Evolutionary conservation across 2,329 filamentous ascomycete genomes (phyloP).

Genomic region (Ceratocystiopsis sp.): DNA sequence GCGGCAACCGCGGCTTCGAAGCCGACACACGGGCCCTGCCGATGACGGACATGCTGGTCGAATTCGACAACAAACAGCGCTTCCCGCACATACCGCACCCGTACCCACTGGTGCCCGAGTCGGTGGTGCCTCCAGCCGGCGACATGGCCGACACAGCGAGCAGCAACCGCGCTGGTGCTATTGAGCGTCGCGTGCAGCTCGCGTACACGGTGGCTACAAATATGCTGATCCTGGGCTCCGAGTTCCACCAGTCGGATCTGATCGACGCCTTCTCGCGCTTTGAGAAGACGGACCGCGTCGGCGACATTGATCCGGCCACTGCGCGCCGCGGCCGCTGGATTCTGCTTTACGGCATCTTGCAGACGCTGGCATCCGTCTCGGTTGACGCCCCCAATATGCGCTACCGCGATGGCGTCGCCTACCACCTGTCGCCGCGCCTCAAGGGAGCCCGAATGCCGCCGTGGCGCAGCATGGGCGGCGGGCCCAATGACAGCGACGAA

Average conservation of each 20-base stretch:
- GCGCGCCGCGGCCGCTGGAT: slow-evolving; percentile 44
- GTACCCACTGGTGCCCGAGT: slow-evolving; percentile 45
- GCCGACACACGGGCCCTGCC: slow-evolving; percentile 37
- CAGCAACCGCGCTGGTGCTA: slow-evolving; percentile 11
- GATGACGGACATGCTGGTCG: slow-evolving; percentile 48
- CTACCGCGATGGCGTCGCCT: slow-evolving; percentile 34
- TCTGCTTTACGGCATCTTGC: slow-evolving; percentile 41
- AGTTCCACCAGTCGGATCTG: slow-evolving; percentile 34
- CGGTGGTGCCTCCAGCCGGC: slow-evolving; percentile 18
- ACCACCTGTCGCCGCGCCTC: slow-evolving; percentile 38
- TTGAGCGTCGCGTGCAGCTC: slow-evolving; percentile 35
- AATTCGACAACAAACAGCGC: slow-evolving; percentile 44
- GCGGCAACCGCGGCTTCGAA: slow-evolving; percentile 27
- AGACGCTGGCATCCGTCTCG: slow-evolving; percentile 40
- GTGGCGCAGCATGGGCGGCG: slow-evolving; percentile 25
- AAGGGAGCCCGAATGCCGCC: slow-evolving; percentile 34
- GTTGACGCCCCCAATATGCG: slow-evolving; percentile 38
- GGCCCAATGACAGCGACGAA: slow-evolving; percentile 14
- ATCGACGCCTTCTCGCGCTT: slow-evolving; percentile 38
- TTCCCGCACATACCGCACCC: slow-evolving; percentile 52
- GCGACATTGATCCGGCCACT: slow-evolving; percentile 33
- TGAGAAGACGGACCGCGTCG: slow-evolving; percentile 34
- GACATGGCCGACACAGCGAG: slow-evolving; percentile 9
- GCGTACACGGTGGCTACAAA: slow-evolving; percentile 45
- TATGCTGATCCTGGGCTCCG: slow-evolving; percentile 35